Base-by-base conservation (phyloP, 805 yeast species). In the Pichia manshurica region DNA sequence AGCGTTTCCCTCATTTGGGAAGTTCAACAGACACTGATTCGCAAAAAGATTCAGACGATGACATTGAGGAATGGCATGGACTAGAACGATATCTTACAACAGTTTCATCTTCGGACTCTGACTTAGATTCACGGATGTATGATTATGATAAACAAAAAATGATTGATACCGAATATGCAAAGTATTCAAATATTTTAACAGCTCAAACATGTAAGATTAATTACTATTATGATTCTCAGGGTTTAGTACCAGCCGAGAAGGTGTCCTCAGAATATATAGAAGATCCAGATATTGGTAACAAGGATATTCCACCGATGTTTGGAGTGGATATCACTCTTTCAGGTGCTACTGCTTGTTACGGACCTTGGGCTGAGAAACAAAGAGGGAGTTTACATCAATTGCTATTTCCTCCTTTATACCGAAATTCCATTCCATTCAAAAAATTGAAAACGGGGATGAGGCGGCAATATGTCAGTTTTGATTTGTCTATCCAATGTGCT, bases 301-400 rank as follows among this genome's bases (percentile, higher is more conserved):
- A 77, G 31, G 85, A 81, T 3, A 53, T 72, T 3, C 68, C 83
- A 0, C 89, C 89, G 1, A 70, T 68, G 40, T 70, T 73, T 59
- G 90, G 90, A 0, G 55, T 83, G 7, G 83, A 83, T 45, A 44
- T 90, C 8, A 71, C 70, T 13, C 53, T 87, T 2, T 71, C 75
- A 2, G 74, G 77, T 46, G 80, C 88, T 0, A 81, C 86, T 0
- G 66, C 88, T 1, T 83, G 83, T 55, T 90, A 87, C 60, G 99
- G 99, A 0, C 96, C 99, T 0, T 91, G 97, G 96, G 86, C 96
- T 0, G 95, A 93, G 50, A 78, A 91, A 33, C 95, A 93, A 62
- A 63, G 96, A 16, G 72, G 71, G 2, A 75, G 81, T 1, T 57
- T 90, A 9, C 89, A 83, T 48, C 65, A 70, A 15, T 67, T 82